Evolutionary conservation across 1,284 basidiomycete species (phyloP), one percentile per base, ranked within the genome.

Genomic region (Neonothopanus nambi): DNA sequence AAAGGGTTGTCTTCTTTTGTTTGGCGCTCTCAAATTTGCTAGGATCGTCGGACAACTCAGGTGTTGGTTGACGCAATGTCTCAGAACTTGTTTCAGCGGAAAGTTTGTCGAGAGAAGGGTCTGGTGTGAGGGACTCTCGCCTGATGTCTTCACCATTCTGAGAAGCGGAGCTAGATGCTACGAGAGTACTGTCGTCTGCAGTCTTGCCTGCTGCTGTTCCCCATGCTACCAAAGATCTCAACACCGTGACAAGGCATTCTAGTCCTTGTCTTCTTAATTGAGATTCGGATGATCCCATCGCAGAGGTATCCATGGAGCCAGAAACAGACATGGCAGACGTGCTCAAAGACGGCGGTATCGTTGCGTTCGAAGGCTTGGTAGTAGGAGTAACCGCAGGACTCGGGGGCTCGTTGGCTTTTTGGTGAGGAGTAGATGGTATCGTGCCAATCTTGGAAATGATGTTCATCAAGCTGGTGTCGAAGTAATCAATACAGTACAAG

Each of bases 21-120:
- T 98, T 99, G 26, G 95, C 97, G 60, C 82, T 95, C 74, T 99
- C 97, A 63, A 99, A 98, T 66, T 85, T 85, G 35, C 80, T 88
- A 0, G 96, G 96, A 67, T 99, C 97, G 66, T 99, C 97, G 8
- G 67, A 66, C 20, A 85, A 65, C 51, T 95, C 92, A 0, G 92
- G 91, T 0, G 91, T 93, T 9, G 80, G 72, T 55, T 83, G 82
- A 54, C 87, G 76, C 21, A 82, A 70, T 24, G 70, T 70, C 57
- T 90, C 86, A 8, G 69, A 67, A 56, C 79, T 81, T 26, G 69
- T 66, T 38, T 67, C 64, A 11, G 73, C 63, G 48, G 78, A 71
- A 40, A 80, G 69, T 62, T 68, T 79, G 52, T 84, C 84, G 38
- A 75, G 61, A 5, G 80, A 82, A 4, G 72, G 65, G 52, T 87